Conservation (phyloP, 140 eudicot genomes). For the Senecio squalidus region DNA sequence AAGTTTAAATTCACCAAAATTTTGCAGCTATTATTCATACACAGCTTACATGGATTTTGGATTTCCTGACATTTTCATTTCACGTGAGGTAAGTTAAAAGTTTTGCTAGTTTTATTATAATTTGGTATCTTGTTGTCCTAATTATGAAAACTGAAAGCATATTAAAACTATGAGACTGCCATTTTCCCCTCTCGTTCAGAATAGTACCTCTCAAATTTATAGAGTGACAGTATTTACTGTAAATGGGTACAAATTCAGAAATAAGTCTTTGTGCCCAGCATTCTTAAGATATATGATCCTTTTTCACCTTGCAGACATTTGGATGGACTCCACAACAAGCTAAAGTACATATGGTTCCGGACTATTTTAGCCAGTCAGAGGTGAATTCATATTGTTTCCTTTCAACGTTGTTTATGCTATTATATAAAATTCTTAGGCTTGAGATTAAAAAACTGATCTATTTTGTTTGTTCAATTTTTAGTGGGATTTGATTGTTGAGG, state of each 20-base stretch:
- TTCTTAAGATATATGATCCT: not conserved
- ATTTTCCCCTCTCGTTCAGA: not conserved
- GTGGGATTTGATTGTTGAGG: slow-evolving; percentile 82
- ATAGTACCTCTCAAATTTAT: slow-evolving; percentile 7
- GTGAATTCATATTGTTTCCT: slow-evolving; percentile 36
- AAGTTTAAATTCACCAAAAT: not conserved
- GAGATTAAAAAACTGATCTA: slow-evolving; percentile 3
- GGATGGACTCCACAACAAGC: slow-evolving; percentile 95
- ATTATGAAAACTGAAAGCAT: slow-evolving; percentile 8
- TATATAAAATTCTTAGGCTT: slow-evolving; percentile 5
- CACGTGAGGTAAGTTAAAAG: slow-evolving; percentile 73
- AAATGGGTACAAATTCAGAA: not conserved
- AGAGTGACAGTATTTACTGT: slow-evolving; percentile 3
- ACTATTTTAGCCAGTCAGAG: slow-evolving; percentile 77
- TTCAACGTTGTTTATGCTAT: slow-evolving; percentile 1
- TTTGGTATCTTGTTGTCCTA: not conserved
- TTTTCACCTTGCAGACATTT: slow-evolving; percentile 57
- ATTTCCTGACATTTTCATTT: slow-evolving; percentile 88
- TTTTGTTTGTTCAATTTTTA: slow-evolving; percentile 31
- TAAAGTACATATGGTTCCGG: slow-evolving; percentile 84
- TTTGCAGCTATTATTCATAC: slow-evolving; percentile 87
- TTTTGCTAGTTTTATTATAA: not conserved
- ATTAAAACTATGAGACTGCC: not conserved
- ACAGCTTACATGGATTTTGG: slow-evolving; percentile 90
- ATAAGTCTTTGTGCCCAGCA: not conserved